A percentile compares a stretch with the other conserved stretches of the same genome.
Conservation (phyloP, 2,329 filamentous ascomycete species). For the Tolypocladium pustulatum region DNA sequence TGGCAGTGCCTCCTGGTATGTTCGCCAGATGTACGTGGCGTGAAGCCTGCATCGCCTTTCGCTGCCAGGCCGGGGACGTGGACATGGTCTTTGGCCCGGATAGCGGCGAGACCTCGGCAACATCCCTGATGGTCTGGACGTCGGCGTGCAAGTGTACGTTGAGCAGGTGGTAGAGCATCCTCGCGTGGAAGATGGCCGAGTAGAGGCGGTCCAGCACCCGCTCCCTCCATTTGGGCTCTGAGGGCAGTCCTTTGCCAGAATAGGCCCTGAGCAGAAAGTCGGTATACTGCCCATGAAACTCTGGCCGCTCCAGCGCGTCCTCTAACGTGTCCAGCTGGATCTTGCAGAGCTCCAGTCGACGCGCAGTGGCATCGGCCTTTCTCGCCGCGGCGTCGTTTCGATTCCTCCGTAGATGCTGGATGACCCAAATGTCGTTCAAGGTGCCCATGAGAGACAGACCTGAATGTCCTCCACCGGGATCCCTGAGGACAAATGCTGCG, state of each 20-base stretch:
- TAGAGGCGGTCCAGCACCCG: conserved; percentile 17
- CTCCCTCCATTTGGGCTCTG: conserved; percentile 11
- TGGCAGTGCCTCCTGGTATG: conserved; percentile 10
- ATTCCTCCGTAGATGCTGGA: conserved; percentile 14
- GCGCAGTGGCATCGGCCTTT: conserved; percentile 1
- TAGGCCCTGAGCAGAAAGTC: conserved; percentile 16
- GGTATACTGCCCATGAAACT: conserved; percentile 6
- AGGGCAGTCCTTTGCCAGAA: conserved; percentile 14
- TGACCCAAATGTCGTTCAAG: conserved; percentile 19
- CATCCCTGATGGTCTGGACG: conserved; percentile 9
- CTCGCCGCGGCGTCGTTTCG: conserved; percentile 4
- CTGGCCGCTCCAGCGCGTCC: conserved; percentile 6
- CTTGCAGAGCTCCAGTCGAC: conserved; percentile 7
- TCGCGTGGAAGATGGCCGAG: conserved; percentile 18
- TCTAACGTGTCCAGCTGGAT: conserved; percentile 9
- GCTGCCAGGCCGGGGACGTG: conserved; percentile 8
- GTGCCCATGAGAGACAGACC: conserved; percentile 19
- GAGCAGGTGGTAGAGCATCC: conserved; percentile 26
- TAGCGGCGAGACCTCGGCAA: conserved; percentile 1
- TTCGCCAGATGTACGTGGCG: conserved; percentile 19
- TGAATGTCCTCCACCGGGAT: conserved; percentile 23
- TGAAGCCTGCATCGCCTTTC: conserved; percentile 14
- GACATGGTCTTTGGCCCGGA: conserved; percentile 2
- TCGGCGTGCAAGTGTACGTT: conserved; percentile 25
- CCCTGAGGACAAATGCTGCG: conserved; percentile 14